These are phyloP conservation scores for Trichoderma arundinaceum DNA, from an alignment of 2,329 filamentous ascomycete species.

Conservation along the genomic window DNA sequence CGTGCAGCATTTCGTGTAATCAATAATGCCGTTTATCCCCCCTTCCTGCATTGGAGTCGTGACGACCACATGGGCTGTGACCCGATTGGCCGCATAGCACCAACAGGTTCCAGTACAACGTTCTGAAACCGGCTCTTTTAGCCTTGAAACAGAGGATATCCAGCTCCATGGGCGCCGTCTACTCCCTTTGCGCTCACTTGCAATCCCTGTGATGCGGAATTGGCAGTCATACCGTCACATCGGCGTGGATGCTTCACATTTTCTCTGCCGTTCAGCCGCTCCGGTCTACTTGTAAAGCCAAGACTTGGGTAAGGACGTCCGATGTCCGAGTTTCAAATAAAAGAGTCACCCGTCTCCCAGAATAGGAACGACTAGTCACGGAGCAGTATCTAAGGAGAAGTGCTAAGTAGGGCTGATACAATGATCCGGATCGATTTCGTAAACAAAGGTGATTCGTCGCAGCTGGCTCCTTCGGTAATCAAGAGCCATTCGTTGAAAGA, in stretches of 20 bases:
- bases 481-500: neutral
- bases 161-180: constrained; percentile 6
- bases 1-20: neutral
- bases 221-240: constrained; percentile 9
- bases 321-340: constrained; percentile 20
- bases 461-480: constrained; percentile 14
- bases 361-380: constrained; percentile 7
- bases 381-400: neutral
- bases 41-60: constrained; percentile 1
- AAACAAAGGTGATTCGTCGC: neutral
- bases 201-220: neutral
- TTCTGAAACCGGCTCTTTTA: constrained; percentile 28
- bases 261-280: constrained; percentile 20
- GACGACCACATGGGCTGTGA: neutral
- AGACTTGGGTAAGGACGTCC: neutral
- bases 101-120: neutral
- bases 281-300: constrained; percentile 3
- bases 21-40: constrained; percentile 9
- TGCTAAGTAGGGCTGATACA: constrained; percentile 9
- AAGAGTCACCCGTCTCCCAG: neutral
- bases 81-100: constrained; percentile 22
- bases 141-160: constrained; percentile 26
- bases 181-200: constrained; percentile 8
- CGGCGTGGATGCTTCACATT: constrained; percentile 10
- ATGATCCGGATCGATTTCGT: constrained; percentile 1